phyloP scores from a whole-genome alignment of 768 basidiomycete genomes.

The Exidia glandulosa region DNA sequence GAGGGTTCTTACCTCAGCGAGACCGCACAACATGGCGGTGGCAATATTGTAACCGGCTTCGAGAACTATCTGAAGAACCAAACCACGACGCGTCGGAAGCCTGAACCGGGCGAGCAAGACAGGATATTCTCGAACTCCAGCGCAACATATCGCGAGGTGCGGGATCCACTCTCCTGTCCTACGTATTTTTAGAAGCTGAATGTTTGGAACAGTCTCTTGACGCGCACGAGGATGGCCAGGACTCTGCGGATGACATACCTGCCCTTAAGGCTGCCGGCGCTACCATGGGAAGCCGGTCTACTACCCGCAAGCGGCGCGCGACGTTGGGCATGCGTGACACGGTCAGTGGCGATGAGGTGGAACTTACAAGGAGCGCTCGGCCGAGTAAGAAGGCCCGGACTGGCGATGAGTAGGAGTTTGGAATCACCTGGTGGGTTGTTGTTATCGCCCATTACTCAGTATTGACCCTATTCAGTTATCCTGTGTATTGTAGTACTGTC shows the following conservation, averaged over 20 bases:
- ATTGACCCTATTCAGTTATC: no score
- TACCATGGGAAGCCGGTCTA: not conserved
- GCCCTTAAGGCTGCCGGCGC: not conserved
- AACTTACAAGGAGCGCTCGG: not conserved
- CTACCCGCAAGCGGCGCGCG: not conserved
- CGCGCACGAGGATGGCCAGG: slow-evolving; percentile 57
- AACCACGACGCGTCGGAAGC: slow-evolving; percentile 51
- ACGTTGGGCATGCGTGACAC: not conserved
- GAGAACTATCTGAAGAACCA: slow-evolving; percentile 80
- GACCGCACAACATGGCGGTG: slow-evolving; percentile 64
- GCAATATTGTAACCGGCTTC: slow-evolving; percentile 82
- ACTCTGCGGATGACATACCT: slow-evolving; percentile 34
- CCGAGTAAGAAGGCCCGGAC: not conserved
- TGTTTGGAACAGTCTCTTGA: slow-evolving; percentile 57
- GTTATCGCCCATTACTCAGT: no score
- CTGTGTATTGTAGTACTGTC: no score
- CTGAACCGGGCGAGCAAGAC: slow-evolving; percentile 68
- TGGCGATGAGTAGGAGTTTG: not conserved
- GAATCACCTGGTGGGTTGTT: no score
- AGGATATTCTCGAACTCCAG: slow-evolving; percentile 78
- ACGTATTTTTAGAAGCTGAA: not conserved
- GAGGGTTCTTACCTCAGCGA: slow-evolving; percentile 70
- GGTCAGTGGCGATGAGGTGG: not conserved
- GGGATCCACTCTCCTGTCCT: not conserved
- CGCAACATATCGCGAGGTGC: slow-evolving; percentile 63